These are phyloP conservation scores for Phytopythium oedochilum DNA, from an alignment of 352 stramenopile species.

Conservation along the genomic window DNA sequence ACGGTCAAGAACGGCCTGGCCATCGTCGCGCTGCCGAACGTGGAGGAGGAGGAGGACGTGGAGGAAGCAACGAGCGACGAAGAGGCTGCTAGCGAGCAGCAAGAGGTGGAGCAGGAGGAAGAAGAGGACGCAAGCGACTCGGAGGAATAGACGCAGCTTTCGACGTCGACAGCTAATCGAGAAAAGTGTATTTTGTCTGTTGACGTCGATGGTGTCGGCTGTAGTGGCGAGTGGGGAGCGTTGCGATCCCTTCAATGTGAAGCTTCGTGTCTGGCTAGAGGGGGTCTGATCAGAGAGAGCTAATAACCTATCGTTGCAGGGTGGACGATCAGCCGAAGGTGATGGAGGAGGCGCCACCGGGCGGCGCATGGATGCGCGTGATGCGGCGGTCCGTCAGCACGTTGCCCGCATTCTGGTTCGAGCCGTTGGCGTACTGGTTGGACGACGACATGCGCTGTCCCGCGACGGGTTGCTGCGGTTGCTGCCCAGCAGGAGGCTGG, in stretches of 20 bases:
- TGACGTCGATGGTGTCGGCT: background rate
- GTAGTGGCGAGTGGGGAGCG: too few species aligned
- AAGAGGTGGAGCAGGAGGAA: conserved; percentile 26
- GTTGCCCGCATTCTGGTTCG: conserved; percentile 89
- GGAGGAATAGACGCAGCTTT: conserved; percentile 1
- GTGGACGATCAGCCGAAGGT: conserved; percentile 48
- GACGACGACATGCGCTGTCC: conserved; percentile 37
- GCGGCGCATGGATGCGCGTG: conserved; percentile 86
- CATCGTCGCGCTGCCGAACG: conserved; percentile 79
- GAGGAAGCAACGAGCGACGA: conserved; percentile 25
- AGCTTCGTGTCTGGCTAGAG: too few species aligned
- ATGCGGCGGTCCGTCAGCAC: conserved; percentile 88
- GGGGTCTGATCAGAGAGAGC: too few species aligned
- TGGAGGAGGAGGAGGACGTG: conserved; percentile 24
- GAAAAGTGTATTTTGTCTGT: conserved; percentile 3
- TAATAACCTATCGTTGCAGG: too few species aligned
- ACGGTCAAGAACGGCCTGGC: conserved; percentile 87
- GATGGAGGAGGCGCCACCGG: conserved; percentile 81
- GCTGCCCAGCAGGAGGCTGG: conserved; percentile 12
- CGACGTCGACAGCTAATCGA: conserved; percentile 1
- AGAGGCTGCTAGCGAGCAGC: conserved; percentile 23
- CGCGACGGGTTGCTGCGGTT: conserved; percentile 15
- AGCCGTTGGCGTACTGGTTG: conserved; percentile 79
- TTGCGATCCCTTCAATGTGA: too few species aligned
- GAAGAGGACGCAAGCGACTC: background rate